These are phyloP conservation scores for Rhizopogon salebrosus DNA, from an alignment of 768 basidiomycete species.

Conservation along the genomic window DNA sequence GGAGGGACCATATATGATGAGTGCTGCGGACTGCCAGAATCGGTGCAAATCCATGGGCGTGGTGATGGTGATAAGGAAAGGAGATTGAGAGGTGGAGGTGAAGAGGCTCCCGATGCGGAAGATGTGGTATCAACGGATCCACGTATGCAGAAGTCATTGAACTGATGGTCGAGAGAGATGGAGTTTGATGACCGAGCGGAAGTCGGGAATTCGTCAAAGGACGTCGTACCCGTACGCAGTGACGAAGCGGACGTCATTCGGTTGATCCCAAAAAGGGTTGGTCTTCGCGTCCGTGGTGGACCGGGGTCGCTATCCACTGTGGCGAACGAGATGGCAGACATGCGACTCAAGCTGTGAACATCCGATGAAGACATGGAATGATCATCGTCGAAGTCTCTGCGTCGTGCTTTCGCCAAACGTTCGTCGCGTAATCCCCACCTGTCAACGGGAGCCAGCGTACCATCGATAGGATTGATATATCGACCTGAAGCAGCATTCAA, in stretches of 20 bases:
- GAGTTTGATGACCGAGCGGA: slow-evolving; percentile 79
- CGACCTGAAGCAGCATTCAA: slow-evolving; percentile 60
- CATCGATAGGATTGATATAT: slow-evolving; percentile 37
- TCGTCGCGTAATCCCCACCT: slow-evolving; percentile 51
- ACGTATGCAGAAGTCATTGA: slow-evolving; percentile 71
- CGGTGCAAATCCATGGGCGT: slow-evolving; percentile 49
- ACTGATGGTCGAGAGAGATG: slow-evolving; percentile 69
- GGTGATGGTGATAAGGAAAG: slow-evolving; percentile 66
- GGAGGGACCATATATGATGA: slow-evolving; percentile 32
- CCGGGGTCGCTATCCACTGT: slow-evolving; percentile 88
- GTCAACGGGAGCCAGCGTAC: slow-evolving; percentile 31
- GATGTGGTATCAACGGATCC: slow-evolving; percentile 60
- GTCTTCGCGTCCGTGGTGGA: slow-evolving; percentile 60
- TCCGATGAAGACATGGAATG: slow-evolving; percentile 90
- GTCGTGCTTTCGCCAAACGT: slow-evolving; percentile 69
- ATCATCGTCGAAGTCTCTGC: slow-evolving; percentile 84
- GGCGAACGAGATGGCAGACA: slow-evolving; percentile 76
- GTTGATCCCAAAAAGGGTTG: slow-evolving; percentile 60
- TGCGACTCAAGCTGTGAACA: slow-evolving; percentile 65
- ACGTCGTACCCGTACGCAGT: slow-evolving; percentile 48
- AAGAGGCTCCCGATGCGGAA: slow-evolving; percentile 57
- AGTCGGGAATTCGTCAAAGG: slow-evolving; percentile 66
- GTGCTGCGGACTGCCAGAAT: slow-evolving; percentile 29
- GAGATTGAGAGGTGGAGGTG: slow-evolving; percentile 72
- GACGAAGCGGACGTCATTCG: slow-evolving; percentile 77